Conservation (phyloP, 805 yeast species). For the Kuraishia ogatae region DNA sequence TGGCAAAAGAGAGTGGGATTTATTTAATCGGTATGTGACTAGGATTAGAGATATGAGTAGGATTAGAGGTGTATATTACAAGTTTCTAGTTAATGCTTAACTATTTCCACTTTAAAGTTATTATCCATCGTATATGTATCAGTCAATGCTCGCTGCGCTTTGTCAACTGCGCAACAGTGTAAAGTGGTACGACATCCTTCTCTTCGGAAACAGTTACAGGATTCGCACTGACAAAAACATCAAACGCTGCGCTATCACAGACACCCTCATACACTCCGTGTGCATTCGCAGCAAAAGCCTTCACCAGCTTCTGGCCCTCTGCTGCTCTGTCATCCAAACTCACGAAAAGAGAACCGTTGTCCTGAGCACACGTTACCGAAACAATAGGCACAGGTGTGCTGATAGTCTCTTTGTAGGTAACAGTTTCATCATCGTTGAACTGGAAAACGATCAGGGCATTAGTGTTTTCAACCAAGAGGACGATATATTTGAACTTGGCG, state of each 20-base stretch:
- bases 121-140: background rate
- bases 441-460: conserved; percentile 30
- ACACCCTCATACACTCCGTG: background rate
- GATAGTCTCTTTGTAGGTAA: conserved; percentile 24
- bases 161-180: conserved; percentile 42
- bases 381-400: conserved; percentile 17
- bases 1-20: conserved; percentile 16
- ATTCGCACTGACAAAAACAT: conserved; percentile 10
- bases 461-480: conserved; percentile 40
- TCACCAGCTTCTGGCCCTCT: conserved; percentile 9
- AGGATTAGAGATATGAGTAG: background rate
- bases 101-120: background rate
- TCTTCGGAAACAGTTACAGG: conserved; percentile 25
- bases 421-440: conserved; percentile 18
- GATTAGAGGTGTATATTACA: no score
- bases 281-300: conserved; percentile 8
- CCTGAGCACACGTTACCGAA: conserved; percentile 14
- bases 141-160: conserved; percentile 56
- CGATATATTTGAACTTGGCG: conserved; percentile 20
- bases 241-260: background rate
- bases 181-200: conserved; percentile 41
- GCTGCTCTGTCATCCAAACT: conserved; percentile 6
- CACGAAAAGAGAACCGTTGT: conserved; percentile 15
- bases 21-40: conserved; percentile 3
- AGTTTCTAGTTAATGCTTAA: no score